Evolutionary conservation across 2,329 filamentous ascomycete species (phyloP), one percentile per base, ranked within the genome.

Genomic region (Fusarium anthophilum): DNA sequence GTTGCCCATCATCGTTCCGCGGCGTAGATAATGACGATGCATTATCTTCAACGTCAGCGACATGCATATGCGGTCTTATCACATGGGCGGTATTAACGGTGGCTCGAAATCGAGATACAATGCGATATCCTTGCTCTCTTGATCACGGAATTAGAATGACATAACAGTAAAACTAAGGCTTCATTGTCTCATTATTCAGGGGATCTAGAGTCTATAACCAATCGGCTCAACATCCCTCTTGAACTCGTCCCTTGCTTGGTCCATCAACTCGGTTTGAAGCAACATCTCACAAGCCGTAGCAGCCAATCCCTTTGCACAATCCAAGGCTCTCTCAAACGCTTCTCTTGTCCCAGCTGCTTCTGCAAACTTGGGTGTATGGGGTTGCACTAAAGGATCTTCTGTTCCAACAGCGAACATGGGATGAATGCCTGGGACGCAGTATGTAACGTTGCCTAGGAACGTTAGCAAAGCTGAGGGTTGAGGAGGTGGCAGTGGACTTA

Each of bases 401-500:
- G 70, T 77, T 14, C 75, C 75, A 4, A 77, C 56, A 4, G 63
- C 50, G n/a, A 77, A 77, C 73, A 77, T 73, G 32, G 75, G 75
- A 39, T 77, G 75, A 14, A 77, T 77, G 1, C 75, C 75, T 4
- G 75, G 75, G 3, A 77, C 30, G 18, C 38, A 61, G 26, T 66
- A 76, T 24, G 75, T 69, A 2, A 78, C 76, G 10, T 77, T 77
- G n/a, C 76, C 76, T 77, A 5, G 2, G 13, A 24, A 6, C 13
- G 15, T 67, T 30, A 67, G 64, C 15, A 7, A 0, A 20, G 1
- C 6, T 22, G 22, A 5, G 8, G 9, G 2, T 10, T 6, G 2
- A 3, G 24, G 18, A n/a, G 4, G 10, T 8, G 6, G 8, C 17
- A 47, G 12, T 28, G 11, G 4, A 45, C 62, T 53, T 64, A 67